Evolutionary conservation across 768 basidiomycete genomes (phyloP), one percentile per base, ranked within the genome.

Genomic region (Tricholoma matsutake): DNA sequence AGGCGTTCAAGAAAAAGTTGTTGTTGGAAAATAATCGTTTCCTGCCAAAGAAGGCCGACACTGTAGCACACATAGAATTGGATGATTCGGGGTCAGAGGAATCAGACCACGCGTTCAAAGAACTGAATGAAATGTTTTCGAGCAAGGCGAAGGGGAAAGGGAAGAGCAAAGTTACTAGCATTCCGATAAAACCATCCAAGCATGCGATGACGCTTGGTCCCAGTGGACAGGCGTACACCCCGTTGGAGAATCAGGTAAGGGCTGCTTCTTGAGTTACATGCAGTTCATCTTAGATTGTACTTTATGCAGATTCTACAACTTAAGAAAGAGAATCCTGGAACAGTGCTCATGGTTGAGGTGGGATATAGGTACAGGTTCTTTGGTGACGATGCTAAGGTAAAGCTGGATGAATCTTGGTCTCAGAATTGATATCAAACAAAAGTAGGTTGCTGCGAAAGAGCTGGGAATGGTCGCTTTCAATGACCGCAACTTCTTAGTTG

Each of bases 281-380:
- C 14, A 52, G 41, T 32, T 39, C 14, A 25, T 29, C 9, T 59
- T 32, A 31, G 10, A 53, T 20, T 52, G n/a, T 20, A 16, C 35
- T n/a, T 54, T 13, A 18, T 47, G n/a, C 54, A 87, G 86, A 78
- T 87, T 31, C 67, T 79, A 25, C 71, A 81, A 58, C 74, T 94
- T 11, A 91, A 92, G 73, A 75, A 77, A 57, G 82, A 86, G 18
- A 79, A 92, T 71, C 79, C 82, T 1, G 89, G 81, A 10, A 85
- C 84, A 4, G 63, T 95, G 35, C 77, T 95, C 11, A 86, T 94
- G 81, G 77, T 95, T 22, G 88, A 94, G 71, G 86, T 89, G 29
- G 93, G 93, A 4, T 95, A 95, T 72, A 94, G 89, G 71, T 89
- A 86, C 70, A 83, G 79, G 57, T 94, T 96, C 71, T 94, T 87